These are phyloP conservation scores for Beauveria asiatica DNA, from an alignment of 2,329 filamentous ascomycete species.

Conservation along the genomic window DNA sequence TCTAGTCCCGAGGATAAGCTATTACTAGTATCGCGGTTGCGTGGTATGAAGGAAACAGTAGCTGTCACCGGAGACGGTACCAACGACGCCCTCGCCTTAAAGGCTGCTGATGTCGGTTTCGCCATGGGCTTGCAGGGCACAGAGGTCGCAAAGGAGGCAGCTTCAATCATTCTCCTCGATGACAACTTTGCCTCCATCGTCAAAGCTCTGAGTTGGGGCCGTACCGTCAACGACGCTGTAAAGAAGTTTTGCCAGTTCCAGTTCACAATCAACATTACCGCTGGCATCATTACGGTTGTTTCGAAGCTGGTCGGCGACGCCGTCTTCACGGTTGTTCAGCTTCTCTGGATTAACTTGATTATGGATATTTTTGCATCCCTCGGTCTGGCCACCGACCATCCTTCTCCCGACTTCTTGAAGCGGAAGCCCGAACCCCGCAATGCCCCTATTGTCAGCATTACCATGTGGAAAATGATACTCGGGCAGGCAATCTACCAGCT, in stretches of 20 bases:
- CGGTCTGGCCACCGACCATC: conserved; percentile 35
- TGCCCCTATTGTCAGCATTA: conserved; percentile 47
- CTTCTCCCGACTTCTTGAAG: conserved; percentile 26
- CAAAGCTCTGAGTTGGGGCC: conserved; percentile 53
- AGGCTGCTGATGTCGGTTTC: conserved; percentile 58
- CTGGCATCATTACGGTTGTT: conserved; percentile 49
- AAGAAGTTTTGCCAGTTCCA: conserved; percentile 51
- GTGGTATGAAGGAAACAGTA: conserved; percentile 57
- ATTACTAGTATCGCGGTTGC: conserved; percentile 54
- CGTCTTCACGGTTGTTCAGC: conserved; percentile 48
- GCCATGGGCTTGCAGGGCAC: conserved; percentile 61
- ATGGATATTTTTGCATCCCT: conserved; percentile 52
- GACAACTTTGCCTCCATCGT: conserved; percentile 58
- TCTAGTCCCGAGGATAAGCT: conserved; percentile 64
- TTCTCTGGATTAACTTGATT: conserved; percentile 54
- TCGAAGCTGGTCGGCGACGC: conserved; percentile 44
- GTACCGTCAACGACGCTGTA: conserved; percentile 55
- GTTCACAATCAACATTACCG: conserved; percentile 55
- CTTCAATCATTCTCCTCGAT: conserved; percentile 53
- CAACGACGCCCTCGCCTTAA: conserved; percentile 57
- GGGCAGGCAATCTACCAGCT: conserved; percentile 67
- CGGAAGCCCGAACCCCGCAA: conserved; percentile 21
- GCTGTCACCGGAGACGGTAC: conserved; percentile 60
- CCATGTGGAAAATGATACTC: conserved; percentile 80
- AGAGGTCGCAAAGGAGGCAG: conserved; percentile 55